phyloP scores from a whole-genome alignment of 441 rosid genomes.

The Metrosideros polymorpha region DNA sequence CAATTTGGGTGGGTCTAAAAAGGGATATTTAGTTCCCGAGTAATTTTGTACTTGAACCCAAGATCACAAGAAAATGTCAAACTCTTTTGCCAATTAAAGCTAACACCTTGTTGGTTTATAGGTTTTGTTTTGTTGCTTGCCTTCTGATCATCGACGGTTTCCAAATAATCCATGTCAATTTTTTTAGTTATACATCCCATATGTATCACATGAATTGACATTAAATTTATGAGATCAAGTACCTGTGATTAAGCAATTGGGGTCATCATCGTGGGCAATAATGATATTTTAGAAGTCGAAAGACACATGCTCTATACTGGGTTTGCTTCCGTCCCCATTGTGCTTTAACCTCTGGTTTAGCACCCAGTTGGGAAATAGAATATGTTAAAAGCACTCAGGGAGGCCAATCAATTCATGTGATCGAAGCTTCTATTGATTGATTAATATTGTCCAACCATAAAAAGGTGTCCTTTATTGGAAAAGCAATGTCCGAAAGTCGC shows the following conservation, averaged over 20 bases:
- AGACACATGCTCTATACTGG: background rate
- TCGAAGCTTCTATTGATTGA: background rate
- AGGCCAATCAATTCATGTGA: background rate
- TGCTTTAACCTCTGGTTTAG: background rate
- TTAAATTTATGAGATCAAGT: background rate
- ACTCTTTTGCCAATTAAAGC: background rate
- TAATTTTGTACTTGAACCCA: background rate
- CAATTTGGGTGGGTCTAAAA: background rate
- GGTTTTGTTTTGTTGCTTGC: background rate
- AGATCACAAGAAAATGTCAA: background rate
- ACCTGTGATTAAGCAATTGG: background rate
- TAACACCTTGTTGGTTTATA: background rate
- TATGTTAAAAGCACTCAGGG: background rate
- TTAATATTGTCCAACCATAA: background rate
- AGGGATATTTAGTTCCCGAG: background rate
- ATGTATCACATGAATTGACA: background rate
- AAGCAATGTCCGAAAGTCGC: background rate
- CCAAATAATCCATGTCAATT: background rate
- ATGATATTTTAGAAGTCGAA: background rate
- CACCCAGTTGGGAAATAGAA: background rate
- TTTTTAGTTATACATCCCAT: background rate
- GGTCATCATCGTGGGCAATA: background rate
- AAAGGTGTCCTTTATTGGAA: background rate
- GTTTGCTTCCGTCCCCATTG: background rate
- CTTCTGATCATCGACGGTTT: background rate